Evolutionary conservation across 345 rosid species (phyloP).

Genomic region (Mallotus nudiflorus): DNA sequence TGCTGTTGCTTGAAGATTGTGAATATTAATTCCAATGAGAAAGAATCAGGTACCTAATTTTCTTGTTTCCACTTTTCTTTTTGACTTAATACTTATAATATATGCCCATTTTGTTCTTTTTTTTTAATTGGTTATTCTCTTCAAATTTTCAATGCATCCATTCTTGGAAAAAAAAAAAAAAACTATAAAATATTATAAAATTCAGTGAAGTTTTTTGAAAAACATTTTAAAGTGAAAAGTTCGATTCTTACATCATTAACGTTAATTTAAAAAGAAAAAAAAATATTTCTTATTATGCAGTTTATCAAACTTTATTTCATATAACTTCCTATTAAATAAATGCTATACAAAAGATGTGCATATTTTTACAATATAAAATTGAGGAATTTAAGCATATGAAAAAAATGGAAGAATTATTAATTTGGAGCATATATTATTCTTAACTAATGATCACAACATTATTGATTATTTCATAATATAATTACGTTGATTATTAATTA

Average conservation of each 20-base stretch:
- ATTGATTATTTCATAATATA: conserved; percentile 12
- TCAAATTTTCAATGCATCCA: neutral
- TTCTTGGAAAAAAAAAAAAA: too few species aligned
- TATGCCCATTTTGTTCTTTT: neutral
- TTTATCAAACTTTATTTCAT: too few species aligned
- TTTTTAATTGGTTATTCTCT: neutral
- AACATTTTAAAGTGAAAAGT: too few species aligned
- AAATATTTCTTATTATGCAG: too few species aligned
- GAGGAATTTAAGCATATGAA: neutral
- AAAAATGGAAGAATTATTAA: neutral
- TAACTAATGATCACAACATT: neutral
- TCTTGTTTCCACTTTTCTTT: conserved; percentile 17
- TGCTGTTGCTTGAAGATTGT: conserved; percentile 13
- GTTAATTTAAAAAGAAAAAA: too few species aligned
- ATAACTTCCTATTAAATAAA: too few species aligned
- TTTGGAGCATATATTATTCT: neutral
- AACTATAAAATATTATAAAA: too few species aligned
- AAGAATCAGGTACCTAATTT: conserved; percentile 1
- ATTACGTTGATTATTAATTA: conserved; percentile 17
- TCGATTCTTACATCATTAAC: too few species aligned
- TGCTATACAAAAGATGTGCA: too few species aligned
- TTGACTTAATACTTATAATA: too few species aligned
- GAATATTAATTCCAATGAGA: conserved; percentile 3
- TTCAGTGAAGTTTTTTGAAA: too few species aligned
- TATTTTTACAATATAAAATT: neutral